Evolutionary conservation across 2,329 filamentous ascomycete genomes (phyloP), one percentile per base, ranked within the genome.

Genomic region (Sarocladium strictum): DNA sequence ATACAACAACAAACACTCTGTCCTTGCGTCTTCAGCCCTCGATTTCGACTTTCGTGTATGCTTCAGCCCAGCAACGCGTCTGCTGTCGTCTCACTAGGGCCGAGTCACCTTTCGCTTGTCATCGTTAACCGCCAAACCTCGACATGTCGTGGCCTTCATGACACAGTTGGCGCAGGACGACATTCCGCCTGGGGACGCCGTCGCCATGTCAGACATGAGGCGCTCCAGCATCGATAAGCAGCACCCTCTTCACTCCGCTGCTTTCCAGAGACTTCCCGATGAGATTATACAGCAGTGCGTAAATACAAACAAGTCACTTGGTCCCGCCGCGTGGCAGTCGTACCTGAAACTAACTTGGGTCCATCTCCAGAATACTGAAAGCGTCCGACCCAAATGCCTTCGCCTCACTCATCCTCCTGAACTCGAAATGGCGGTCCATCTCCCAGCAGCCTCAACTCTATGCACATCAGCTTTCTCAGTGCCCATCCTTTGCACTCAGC

Each of bases 241-340:
- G 60, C n/a, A n/a, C n/a, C 63, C 64, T 35, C 55, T 66, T 45
- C n/a, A 60, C 40, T 53, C 67, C 58, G 61, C 63, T 27, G 74
- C 77, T 32, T 82, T 86, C 60, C 73, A 79, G 33, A 75, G 72
- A 45, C 72, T 88, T 11, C 85, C 85, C 5, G 81, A 85, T 67
- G 84, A 87, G 67, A 87, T 88, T 56, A 86, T 88, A 61, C 73
- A 86, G 64, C 82, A 86, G 85, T 87, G 12, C 29, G 7, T 32
- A 32, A 7, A 32, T 32, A n/a, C 21, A 9, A 21, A 17, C 9
- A 15, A 33, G 15, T 15, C 12, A 37, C 29, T 15, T 12, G 21
- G 21, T 38, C 19, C 26, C 23, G 14, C 23, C 33, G 26, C 23
- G 11, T 5, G 6, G 6, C 33, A 11, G 9, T 24, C 21, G 2